Conservation (phyloP, 179 eudicot genomes). For the Vitellaria paradoxa region DNA sequence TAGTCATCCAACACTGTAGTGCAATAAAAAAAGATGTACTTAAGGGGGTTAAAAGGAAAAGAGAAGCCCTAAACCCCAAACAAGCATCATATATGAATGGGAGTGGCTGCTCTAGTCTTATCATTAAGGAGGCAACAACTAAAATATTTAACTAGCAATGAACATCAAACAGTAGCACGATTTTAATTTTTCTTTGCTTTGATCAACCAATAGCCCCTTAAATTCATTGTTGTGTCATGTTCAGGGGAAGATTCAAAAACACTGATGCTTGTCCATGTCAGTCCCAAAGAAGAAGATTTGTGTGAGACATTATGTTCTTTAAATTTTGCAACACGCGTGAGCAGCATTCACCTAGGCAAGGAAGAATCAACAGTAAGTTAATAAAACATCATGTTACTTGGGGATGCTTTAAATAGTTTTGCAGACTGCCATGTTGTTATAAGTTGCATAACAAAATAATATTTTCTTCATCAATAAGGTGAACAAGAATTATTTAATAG, state of each 20-base stretch:
- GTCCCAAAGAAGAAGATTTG: constrained; percentile 30
- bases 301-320: constrained; percentile 28
- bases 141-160: background rate
- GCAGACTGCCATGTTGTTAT: too few relatives aligned
- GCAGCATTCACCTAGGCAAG: constrained; percentile 26
- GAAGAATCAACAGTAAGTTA: constrained; percentile 25
- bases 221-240: background rate
- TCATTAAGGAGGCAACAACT: background rate
- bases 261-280: constrained; percentile 28
- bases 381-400: constrained; percentile 7
- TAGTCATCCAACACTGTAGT: background rate
- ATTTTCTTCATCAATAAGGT: too few relatives aligned
- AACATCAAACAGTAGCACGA: too few relatives aligned
- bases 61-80: background rate
- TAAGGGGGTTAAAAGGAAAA: background rate
- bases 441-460: too few relatives aligned
- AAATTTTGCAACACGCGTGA: constrained; percentile 26
- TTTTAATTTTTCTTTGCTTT: background rate
- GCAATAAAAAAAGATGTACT: background rate
- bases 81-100: background rate
- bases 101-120: background rate
- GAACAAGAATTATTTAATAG: too few relatives aligned
- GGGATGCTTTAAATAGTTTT: too few relatives aligned
- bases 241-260: constrained; percentile 32
- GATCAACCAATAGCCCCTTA: background rate